Evolutionary conservation across 768 basidiomycete species (phyloP).

Genomic region (Suillus clintonianus): DNA sequence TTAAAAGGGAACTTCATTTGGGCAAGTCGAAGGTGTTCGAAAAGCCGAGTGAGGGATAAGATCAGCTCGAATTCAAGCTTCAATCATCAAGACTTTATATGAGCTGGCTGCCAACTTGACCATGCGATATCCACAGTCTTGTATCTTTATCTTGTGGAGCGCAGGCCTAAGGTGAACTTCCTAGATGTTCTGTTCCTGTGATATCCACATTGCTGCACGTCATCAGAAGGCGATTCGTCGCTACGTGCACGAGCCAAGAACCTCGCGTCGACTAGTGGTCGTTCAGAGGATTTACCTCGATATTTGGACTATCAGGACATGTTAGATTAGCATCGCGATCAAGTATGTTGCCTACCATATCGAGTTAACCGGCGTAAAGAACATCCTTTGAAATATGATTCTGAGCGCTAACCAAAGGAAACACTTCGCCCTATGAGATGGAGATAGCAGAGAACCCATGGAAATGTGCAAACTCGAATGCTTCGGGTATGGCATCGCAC

Average conservation of each 20-base stretch:
- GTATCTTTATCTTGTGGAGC: background rate
- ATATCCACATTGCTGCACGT: background rate
- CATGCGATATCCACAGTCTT: background rate
- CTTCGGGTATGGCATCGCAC: background rate
- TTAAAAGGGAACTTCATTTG: conserved; percentile 21
- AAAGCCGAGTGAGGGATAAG: background rate
- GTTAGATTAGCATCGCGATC: background rate
- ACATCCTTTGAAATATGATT: background rate
- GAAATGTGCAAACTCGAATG: background rate
- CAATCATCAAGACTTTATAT: conserved; percentile 1
- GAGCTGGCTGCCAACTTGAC: background rate
- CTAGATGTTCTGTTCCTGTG: background rate
- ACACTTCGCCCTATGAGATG: background rate
- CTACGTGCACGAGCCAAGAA: background rate
- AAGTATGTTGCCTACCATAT: background rate
- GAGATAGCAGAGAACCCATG: background rate
- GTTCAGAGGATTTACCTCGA: background rate
- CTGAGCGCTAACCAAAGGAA: background rate
- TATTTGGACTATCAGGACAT: background rate
- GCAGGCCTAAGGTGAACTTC: background rate
- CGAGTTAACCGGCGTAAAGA: background rate
- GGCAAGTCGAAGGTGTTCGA: conserved; percentile 2
- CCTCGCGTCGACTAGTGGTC: background rate
- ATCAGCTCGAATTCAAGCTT: conserved; percentile 3
- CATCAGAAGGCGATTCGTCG: background rate